These are phyloP conservation scores for Ailanthus altissimus DNA, from an alignment of 345 rosid genomes.

Conservation along the genomic window DNA sequence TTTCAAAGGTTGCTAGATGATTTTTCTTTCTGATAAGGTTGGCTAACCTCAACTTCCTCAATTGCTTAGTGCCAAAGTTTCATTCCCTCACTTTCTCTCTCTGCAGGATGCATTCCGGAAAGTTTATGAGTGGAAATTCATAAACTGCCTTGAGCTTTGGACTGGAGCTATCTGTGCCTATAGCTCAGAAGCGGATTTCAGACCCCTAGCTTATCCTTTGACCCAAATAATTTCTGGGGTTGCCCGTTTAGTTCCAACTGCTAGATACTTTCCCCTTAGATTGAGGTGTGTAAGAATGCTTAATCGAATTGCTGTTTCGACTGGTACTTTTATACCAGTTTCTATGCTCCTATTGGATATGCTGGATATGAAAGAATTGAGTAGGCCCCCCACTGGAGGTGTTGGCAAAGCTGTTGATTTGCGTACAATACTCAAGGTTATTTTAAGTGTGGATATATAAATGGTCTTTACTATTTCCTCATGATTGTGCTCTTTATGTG, in stretches of 20 bases:
- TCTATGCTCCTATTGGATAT: conserved; percentile 91
- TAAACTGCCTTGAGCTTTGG: conserved; percentile 97
- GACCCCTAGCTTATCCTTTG: conserved; percentile 89
- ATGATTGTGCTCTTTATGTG: not conserved
- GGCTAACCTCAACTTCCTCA: not conserved
- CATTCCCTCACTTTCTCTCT: not conserved
- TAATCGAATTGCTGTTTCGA: conserved; percentile 73
- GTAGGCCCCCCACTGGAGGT: conserved; percentile 81
- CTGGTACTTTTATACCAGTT: conserved; percentile 81
- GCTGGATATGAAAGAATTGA: conserved; percentile 96
- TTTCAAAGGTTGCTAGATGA: conserved; percentile 4
- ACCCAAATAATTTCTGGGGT: conserved; percentile 86
- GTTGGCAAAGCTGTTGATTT: conserved; percentile 87
- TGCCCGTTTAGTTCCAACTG: conserved; percentile 90
- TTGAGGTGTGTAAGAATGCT: conserved; percentile 91
- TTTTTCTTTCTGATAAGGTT: not conserved
- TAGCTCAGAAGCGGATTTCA: conserved; percentile 68
- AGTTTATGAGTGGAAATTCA: conserved; percentile 97
- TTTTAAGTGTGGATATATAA: not conserved
- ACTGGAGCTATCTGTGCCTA: conserved; percentile 86
- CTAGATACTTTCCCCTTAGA: conserved; percentile 90
- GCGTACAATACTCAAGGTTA: conserved; percentile 72
- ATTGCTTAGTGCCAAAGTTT: not conserved
- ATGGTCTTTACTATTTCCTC: not conserved
- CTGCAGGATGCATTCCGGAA: conserved; percentile 82